phyloP scores from a whole-genome alignment of 305 asterid species.

The Caryopteris hybrid region DNA sequence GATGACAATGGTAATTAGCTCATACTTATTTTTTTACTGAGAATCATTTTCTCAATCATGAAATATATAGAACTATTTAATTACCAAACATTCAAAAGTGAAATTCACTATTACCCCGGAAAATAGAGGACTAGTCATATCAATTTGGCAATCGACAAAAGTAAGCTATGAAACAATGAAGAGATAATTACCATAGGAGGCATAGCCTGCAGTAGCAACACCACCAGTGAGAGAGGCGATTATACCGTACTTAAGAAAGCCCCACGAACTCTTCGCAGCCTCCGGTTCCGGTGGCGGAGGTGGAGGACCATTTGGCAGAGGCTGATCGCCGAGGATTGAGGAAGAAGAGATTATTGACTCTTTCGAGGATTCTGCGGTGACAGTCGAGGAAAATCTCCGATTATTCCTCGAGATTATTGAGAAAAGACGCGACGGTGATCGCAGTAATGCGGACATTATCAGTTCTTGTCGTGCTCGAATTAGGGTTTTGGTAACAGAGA shows the following conservation, averaged over 20 bases:
- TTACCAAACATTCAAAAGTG: neutral
- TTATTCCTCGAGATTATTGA: conserved; percentile 29
- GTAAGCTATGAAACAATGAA: neutral
- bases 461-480: neutral
- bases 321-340: conserved; percentile 40
- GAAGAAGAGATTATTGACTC: conserved; percentile 48
- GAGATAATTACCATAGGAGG: conserved; percentile 58
- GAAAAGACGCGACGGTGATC: conserved; percentile 37
- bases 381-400: conserved; percentile 30
- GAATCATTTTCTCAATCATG: neutral
- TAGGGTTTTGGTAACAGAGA: conserved; percentile 23
- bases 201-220: conserved; percentile 66
- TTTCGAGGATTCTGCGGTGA: conserved; percentile 36
- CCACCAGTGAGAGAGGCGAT: conserved; percentile 58
- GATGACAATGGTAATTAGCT: neutral
- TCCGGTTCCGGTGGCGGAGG: conserved; percentile 33
- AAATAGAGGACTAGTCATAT: neutral
- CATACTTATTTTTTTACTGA: neutral
- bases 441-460: conserved; percentile 48
- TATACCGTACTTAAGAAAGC: conserved; percentile 53
- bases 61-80: neutral
- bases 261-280: conserved; percentile 50
- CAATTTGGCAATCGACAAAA: neutral
- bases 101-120: neutral
- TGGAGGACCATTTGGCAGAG: conserved; percentile 31